Evolutionary conservation across 2,329 filamentous ascomycete species (phyloP), one percentile per base, ranked within the genome.

Genomic region (Orbilia quercus): DNA sequence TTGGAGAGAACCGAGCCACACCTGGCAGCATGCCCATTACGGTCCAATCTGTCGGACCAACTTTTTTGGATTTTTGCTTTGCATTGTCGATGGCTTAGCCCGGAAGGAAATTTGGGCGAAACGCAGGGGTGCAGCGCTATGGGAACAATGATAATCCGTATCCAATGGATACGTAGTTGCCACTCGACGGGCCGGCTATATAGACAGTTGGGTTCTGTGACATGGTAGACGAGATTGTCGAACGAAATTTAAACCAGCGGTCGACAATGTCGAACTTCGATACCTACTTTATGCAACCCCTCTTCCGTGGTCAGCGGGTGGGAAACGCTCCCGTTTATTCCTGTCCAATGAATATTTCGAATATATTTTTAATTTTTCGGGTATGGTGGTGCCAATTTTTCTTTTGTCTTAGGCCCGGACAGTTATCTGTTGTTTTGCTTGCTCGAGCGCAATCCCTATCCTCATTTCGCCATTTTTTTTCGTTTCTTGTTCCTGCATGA

Each of bases 401-500:
- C n/a, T n/a, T n/a, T n/a, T n/a, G n/a, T n/a, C n/a, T n/a, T 55
- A 25, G 57, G 50, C 50, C 23, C 45, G 57, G 51, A 58, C 54
- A 44, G 63, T 67, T 67, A 58, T 23, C 51, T 14, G 28, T 22
- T 51, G 34, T 12, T 44, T 22, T 51, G 34, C 14, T 44, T 47
- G 25, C 47, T 51, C 25, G 25, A 14, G 53, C 34, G 44, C 44
- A 23, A 55, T 63, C 66, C 63, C 60, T 55, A 63, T 58, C 36
- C 66, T 71, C 66, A 71, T 71, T 71, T 71, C 66, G 66, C 66
- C 20, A 57, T 36, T 36, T 45, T 36, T 58, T 62, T 70, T 50
- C 51, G 20, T 63, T 70, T 70, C 42, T 58, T 22, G 66, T 71
- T 71, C 66, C 66, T 71, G 66, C 66, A 71, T 71, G 66, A 71